Evolutionary conservation across 192 early-diverging fungal genomes (phyloP).

Genomic region (Podila verticillata): DNA sequence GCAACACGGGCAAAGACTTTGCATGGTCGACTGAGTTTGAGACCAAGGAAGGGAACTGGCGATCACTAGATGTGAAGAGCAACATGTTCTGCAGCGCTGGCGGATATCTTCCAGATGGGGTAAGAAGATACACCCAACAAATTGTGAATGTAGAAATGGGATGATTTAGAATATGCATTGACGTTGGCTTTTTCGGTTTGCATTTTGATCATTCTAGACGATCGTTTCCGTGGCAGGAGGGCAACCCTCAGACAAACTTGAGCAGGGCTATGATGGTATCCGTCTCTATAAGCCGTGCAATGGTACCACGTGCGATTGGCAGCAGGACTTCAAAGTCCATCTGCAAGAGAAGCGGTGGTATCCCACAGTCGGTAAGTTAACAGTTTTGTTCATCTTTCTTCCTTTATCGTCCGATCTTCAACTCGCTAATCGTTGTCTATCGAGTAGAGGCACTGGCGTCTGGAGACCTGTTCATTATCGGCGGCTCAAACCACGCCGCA

Average conservation of each 20-base stretch:
- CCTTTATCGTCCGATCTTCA: no score
- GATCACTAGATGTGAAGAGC: constrained; percentile 30
- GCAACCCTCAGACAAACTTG: constrained; percentile 16
- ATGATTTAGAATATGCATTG: no score
- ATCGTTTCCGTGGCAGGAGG: constrained; percentile 36
- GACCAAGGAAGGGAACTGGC: constrained; percentile 25
- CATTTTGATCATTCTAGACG: constrained; percentile 8
- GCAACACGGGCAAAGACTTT: constrained; percentile 27
- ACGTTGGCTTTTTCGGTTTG: not conserved
- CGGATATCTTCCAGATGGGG: constrained; percentile 47
- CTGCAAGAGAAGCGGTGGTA: constrained; percentile 61
- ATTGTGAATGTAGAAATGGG: no score
- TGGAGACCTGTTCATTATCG: constrained; percentile 64
- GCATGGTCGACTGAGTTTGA: constrained; percentile 51
- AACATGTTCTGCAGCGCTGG: constrained; percentile 52
- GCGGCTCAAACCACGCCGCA: constrained; percentile 60
- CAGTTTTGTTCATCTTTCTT: not conserved
- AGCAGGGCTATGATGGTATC: constrained; percentile 54
- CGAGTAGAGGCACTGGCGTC: constrained; percentile 28
- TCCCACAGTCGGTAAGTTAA: constrained; percentile 52
- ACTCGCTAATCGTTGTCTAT: not conserved
- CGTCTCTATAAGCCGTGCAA: constrained; percentile 55
- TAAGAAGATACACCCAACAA: not conserved
- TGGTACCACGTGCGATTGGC: constrained; percentile 54
- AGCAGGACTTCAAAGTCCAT: constrained; percentile 48